These are phyloP conservation scores for Gnaphalium uliginosum DNA, from an alignment of 129 eudicot genomes.

Conservation along the genomic window DNA sequence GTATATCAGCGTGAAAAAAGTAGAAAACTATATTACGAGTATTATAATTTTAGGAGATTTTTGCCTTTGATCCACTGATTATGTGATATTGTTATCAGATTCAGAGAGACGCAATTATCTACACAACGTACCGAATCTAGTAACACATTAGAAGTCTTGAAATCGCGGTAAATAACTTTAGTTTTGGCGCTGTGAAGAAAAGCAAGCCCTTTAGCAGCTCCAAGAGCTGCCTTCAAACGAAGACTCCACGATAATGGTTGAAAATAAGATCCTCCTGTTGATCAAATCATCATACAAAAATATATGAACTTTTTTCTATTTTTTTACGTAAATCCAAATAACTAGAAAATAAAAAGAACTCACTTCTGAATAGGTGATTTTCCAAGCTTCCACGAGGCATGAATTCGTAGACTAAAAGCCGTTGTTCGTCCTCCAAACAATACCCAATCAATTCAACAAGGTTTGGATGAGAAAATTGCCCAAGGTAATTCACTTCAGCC, in stretches of 20 bases:
- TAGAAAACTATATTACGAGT: too few relatives aligned
- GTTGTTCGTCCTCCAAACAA: slow-evolving; percentile 85
- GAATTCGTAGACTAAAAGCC: slow-evolving; percentile 89
- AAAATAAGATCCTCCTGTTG: slow-evolving; percentile 84
- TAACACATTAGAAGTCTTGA: slow-evolving; percentile 86
- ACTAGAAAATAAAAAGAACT: slow-evolving; percentile 26
- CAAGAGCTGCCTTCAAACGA: slow-evolving; percentile 84
- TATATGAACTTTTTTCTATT: neutral
- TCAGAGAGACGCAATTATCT: neutral
- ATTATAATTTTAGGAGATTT: neutral
- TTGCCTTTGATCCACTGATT: neutral
- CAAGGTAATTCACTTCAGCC: slow-evolving; percentile 94
- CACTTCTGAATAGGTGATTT: slow-evolving; percentile 85
- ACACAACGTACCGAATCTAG: slow-evolving; percentile 67
- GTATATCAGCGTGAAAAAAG: too few relatives aligned
- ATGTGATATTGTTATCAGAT: neutral
- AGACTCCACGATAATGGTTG: slow-evolving; percentile 92
- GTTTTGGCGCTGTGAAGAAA: slow-evolving; percentile 77
- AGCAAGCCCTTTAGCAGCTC: slow-evolving; percentile 94
- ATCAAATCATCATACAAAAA: slow-evolving; percentile 13
- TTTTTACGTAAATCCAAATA: neutral
- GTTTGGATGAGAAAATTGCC: slow-evolving; percentile 80
- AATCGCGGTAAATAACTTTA: slow-evolving; percentile 89
- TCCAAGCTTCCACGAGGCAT: slow-evolving; percentile 97
- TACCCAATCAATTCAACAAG: slow-evolving; percentile 79